A percentile compares a stretch with the other conserved stretches of the same genome.
These are phyloP conservation scores for Apophysomyces elegans DNA, from an alignment of 371 early-diverging fungal genomes.

Conservation along the genomic window DNA sequence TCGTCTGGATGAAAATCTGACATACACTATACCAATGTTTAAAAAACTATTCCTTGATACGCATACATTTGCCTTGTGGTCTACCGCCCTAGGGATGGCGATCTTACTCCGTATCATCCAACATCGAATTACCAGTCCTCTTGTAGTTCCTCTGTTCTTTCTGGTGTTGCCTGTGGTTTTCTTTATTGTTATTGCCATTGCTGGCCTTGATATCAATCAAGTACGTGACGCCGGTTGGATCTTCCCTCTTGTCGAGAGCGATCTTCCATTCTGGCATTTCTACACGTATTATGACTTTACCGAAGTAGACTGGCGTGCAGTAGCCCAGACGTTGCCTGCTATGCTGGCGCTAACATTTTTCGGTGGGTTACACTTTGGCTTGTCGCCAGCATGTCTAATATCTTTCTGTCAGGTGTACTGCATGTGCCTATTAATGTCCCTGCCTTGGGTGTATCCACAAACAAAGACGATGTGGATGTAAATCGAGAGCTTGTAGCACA, in stretches of 20 bases:
- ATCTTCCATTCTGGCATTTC: conserved; percentile 85
- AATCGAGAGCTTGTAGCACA: conserved; percentile 96
- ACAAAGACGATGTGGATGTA: conserved; percentile 82
- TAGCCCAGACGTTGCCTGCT: conserved; percentile 81
- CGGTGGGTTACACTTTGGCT: conserved; percentile 44
- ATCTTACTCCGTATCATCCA: conserved; percentile 64
- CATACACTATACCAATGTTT: conserved; percentile 58
- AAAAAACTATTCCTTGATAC: conserved; percentile 58
- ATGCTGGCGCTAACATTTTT: conserved; percentile 95
- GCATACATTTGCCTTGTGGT: conserved; percentile 79
- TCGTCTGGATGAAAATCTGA: conserved; percentile 57
- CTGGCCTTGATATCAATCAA: conserved; percentile 63
- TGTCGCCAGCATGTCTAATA: background rate
- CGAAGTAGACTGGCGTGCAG: conserved; percentile 77
- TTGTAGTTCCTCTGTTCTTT: conserved; percentile 89
- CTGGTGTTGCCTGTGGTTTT: conserved; percentile 81
- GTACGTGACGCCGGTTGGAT: conserved; percentile 87
- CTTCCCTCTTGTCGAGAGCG: conserved; percentile 74
- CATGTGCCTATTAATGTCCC: conserved; percentile 96
- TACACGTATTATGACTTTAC: conserved; percentile 80
- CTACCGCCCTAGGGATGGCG: conserved; percentile 72
- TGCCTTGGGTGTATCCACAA: conserved; percentile 90
- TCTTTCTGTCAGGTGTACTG: conserved; percentile 60
- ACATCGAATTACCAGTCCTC: conserved; percentile 54
- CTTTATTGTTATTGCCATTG: conserved; percentile 65